phyloP scores from a whole-genome alignment of 768 basidiomycete genomes.

The Lentinula raphanica region DNA sequence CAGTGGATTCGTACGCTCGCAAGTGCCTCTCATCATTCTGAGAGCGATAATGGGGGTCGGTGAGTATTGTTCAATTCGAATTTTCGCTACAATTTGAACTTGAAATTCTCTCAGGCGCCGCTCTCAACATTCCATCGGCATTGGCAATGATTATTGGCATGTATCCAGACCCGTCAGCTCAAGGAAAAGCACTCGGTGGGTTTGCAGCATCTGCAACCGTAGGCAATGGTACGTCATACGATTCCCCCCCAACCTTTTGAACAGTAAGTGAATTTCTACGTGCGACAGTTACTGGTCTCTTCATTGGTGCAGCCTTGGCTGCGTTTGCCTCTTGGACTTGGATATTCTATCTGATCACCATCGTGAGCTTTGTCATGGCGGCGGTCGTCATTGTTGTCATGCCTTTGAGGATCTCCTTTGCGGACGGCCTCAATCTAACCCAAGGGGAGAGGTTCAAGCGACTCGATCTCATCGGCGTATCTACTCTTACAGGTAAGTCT shows the following conservation, averaged over 20 bases:
- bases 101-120: conserved; percentile 23
- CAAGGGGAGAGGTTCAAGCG: conserved; percentile 3
- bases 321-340: conserved; percentile 33
- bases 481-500: conserved; percentile 2
- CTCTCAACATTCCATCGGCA: conserved; percentile 39
- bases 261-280: no score
- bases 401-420: background rate
- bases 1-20: conserved; percentile 40
- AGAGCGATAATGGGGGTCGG: conserved; percentile 48
- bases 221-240: conserved; percentile 31
- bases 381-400: background rate
- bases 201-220: conserved; percentile 42
- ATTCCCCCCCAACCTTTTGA: no score
- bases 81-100: background rate
- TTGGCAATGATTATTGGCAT: conserved; percentile 39
- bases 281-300: conserved; percentile 25
- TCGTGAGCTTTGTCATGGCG: conserved; percentile 27
- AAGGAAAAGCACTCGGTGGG: conserved; percentile 37
- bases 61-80: conserved; percentile 10
- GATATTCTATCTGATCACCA: conserved; percentile 41
- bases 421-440: background rate
- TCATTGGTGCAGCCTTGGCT: conserved; percentile 34
- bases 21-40: conserved; percentile 44
- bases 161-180: conserved; percentile 38
- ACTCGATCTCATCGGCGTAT: conserved; percentile 9